Evolutionary conservation across 768 basidiomycete genomes (phyloP).

Genomic region (Hydnum rufescens): DNA sequence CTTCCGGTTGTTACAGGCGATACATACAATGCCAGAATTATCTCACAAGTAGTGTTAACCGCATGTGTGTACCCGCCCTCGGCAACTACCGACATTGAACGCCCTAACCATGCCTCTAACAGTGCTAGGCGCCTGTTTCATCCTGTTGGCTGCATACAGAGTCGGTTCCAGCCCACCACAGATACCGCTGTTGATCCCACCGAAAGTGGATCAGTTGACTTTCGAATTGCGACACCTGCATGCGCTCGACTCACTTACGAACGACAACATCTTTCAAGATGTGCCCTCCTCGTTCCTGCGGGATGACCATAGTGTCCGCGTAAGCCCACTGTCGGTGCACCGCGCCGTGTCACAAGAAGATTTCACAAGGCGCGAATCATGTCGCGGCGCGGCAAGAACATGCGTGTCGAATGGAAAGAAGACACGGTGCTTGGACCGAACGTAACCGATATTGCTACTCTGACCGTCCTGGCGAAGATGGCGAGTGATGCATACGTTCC

Average conservation of each 20-base stretch:
- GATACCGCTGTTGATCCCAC: not conserved
- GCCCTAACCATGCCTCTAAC: too few relatives aligned
- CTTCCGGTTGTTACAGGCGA: too few relatives aligned
- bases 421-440: constrained; percentile 51
- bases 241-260: not conserved
- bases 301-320: not conserved
- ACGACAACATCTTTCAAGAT: not conserved
- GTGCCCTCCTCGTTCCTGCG: not conserved
- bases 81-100: too few relatives aligned
- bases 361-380: constrained; percentile 5
- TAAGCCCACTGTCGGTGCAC: not conserved
- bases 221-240: not conserved
- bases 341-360: constrained; percentile 5
- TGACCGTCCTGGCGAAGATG: constrained; percentile 76
- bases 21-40: too few relatives aligned
- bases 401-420: constrained; percentile 36
- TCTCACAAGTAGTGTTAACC: too few relatives aligned
- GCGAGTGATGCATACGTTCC: constrained; percentile 60
- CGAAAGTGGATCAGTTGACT: not conserved
- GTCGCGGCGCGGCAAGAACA: not conserved
- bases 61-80: too few relatives aligned
- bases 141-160: too few relatives aligned
- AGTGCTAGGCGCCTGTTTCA: too few relatives aligned
- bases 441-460: constrained; percentile 44
- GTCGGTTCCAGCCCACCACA: not conserved